Base-by-base conservation (phyloP, 192 early-diverging fungal species). In the Kappamyces sp. region DNA sequence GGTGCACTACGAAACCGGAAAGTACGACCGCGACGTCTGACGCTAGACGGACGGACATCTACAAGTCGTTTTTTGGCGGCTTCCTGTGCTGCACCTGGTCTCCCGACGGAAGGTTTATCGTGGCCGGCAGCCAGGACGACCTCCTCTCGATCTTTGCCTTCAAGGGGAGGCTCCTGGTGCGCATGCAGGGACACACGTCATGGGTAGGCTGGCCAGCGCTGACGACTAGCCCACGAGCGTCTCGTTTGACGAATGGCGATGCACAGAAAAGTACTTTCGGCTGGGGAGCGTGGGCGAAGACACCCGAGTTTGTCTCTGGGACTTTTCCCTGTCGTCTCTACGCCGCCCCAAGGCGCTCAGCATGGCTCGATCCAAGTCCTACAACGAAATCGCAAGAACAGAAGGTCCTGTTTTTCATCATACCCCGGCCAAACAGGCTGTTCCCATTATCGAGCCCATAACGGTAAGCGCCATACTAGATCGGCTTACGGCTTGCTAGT, bases 241-340 rank as follows among this genome's bases (percentile, higher is more conserved):
- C 0, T 81, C 81, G 9, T 98, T 95, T 78, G 95, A 98, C 63
- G 80, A 85, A 4, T 74, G 80, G 73, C 73, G 77, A 42, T 90
- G 86, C 58, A 84, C 84, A 51, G 88, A 87, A n/a, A 65, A 77
- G 39, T 86, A 79, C 15, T 94, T 91, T 66, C 67, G 91, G 30
- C 88, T 98, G 66, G 88, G 84, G 46, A 91, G 88, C 59, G 88
- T 94, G 22, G 93, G 88, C 14, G 92, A 98, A 43, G 92, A 96
- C 65, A 81, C 87, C 4, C 77, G 81, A 53, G 59, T 98, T 1
- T 66, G 89, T n/a, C 64, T 98, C 5, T 96, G 95, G 93, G 95
- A 98, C 65, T 95, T 98, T 66, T 87, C 86, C 45, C 74, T 90
- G 8, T 66, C 77, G 6, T 78, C 84, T 0, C 65, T 96, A 32